Conservation (phyloP, 495 filamentous ascomycete species). For the Penicillium fimorum region DNA sequence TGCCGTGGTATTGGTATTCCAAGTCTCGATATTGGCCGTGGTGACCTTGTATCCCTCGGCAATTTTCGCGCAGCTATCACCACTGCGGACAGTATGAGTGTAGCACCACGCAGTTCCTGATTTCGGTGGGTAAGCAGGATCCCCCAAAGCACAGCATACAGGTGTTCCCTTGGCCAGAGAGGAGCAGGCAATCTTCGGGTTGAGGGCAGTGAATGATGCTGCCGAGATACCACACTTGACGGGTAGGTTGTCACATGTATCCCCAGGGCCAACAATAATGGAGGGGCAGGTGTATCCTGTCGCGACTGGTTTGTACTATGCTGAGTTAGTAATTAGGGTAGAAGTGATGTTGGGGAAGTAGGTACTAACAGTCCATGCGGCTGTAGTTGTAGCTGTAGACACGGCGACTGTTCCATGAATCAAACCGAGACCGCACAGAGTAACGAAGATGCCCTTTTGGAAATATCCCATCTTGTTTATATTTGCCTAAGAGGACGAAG, state of each 20-base stretch:
- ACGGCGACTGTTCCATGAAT: not conserved
- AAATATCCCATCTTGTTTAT: not conserved
- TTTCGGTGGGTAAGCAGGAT: not conserved
- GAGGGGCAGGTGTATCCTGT: not conserved
- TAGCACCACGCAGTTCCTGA: not conserved
- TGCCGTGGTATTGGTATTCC: constrained; percentile 6
- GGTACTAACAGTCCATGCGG: not conserved
- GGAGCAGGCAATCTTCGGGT: not conserved
- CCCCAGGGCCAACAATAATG: not conserved
- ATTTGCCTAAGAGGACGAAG: not conserved
- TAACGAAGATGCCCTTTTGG: not conserved
- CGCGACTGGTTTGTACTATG: not conserved
- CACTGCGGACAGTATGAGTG: not conserved
- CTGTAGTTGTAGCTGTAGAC: not conserved
- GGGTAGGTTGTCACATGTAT: constrained; percentile 1
- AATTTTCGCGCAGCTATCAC: constrained; percentile 5
- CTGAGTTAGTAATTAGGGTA: not conserved
- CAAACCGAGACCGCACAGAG: not conserved
- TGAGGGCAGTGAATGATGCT: not conserved
- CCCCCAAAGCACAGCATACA: not conserved
- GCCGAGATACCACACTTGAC: not conserved
- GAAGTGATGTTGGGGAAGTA: not conserved
- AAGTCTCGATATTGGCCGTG: constrained; percentile 16
- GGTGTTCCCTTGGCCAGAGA: not conserved
- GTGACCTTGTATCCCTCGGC: constrained; percentile 10